Evolutionary conservation across 352 stramenopile genomes (phyloP), one percentile per base, ranked within the genome.

Genomic region (Phytophthora colocasiae): DNA sequence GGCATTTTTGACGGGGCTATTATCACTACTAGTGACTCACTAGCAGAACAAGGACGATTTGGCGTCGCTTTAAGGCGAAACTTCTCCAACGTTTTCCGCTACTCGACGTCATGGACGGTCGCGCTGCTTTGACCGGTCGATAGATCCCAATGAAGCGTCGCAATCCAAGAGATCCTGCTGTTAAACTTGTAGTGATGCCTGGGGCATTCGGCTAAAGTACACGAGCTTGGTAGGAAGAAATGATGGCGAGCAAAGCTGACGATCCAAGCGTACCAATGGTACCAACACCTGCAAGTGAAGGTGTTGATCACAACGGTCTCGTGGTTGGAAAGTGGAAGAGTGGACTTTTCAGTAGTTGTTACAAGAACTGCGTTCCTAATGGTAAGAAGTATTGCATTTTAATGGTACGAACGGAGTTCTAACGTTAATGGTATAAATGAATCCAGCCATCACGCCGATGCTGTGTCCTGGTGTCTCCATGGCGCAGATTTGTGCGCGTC

Each of bases 381-480:
- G 73, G 73, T 80, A 8, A 31, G 17, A 36, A 57, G 56, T 38
- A 4, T 32, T 27, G 11, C 6, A 2, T 10, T n/a, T 41, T 19
- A 29, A 52, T 34, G 8, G 9, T 27, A 10, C 11, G 6, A 5
- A 9, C 17, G 27, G 10, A 27, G 22, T 27, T 48, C 50, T 63
- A n/a, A n/a, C n/a, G n/a, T n/a, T n/a, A 63, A 66, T 27, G 3
- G 1, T 31, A 4, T 15, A 24, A 12, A 10, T 60, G 19, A 34
- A 19, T 14, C 24, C 24, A 80, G 71, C 46, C n/a, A 55, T 71
- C 74, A 85, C 76, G 62, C 26, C 71, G 15, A 69, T 69, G 19
- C 39, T 77, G 6, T 85, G 77, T 17, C 77, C 77, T 10, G 75
- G 71, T 14, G 43, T 90, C 29, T 80, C 73, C 19, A 60, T 90